Evolutionary conservation across 2,329 filamentous ascomycete genomes (phyloP).

Genomic region (Hymenoscyphus scutula): DNA sequence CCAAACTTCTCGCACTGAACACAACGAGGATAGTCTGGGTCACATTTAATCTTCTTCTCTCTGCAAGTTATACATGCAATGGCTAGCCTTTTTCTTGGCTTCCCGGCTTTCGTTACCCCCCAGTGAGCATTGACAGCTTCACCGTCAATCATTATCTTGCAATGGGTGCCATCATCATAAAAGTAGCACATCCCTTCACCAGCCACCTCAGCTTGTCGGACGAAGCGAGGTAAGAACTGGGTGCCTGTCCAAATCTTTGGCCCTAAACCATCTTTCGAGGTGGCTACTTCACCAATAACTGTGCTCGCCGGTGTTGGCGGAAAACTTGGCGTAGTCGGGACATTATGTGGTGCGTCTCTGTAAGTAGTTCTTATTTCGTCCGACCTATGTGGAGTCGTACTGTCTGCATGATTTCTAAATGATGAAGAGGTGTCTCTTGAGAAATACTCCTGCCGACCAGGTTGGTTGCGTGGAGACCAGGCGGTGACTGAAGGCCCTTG

Average conservation of each 20-base stretch:
- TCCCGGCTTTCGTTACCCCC: conserved; percentile 92
- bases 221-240: conserved; percentile 64
- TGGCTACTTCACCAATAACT: conserved; percentile 29
- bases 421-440: conserved; percentile 34
- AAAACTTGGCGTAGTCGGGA: conserved; percentile 25
- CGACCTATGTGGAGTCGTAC: conserved; percentile 22
- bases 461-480: conserved; percentile 34
- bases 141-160: conserved; percentile 80
- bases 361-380: conserved; percentile 30
- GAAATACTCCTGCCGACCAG: conserved; percentile 28
- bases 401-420: conserved; percentile 29
- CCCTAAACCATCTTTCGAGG: conserved; percentile 57
- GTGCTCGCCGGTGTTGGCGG: conserved; percentile 29
- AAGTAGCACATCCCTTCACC: conserved; percentile 82
- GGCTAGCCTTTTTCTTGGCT: conserved; percentile 84
- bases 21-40: conserved; percentile 83
- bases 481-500: conserved; percentile 24
- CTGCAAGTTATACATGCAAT: conserved; percentile 92
- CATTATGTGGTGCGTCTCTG: conserved; percentile 24
- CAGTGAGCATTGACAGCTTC: conserved; percentile 86
- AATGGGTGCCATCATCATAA: conserved; percentile 81
- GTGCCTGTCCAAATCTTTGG: conserved; percentile 69
- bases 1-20: conserved; percentile 92
- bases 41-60: conserved; percentile 97
- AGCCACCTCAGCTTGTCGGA: conserved; percentile 63